A percentile compares a stretch with the other conserved stretches of the same genome.
Conservation (phyloP, 73 alveolate genomes). For the Stentor roeselii region DNA sequence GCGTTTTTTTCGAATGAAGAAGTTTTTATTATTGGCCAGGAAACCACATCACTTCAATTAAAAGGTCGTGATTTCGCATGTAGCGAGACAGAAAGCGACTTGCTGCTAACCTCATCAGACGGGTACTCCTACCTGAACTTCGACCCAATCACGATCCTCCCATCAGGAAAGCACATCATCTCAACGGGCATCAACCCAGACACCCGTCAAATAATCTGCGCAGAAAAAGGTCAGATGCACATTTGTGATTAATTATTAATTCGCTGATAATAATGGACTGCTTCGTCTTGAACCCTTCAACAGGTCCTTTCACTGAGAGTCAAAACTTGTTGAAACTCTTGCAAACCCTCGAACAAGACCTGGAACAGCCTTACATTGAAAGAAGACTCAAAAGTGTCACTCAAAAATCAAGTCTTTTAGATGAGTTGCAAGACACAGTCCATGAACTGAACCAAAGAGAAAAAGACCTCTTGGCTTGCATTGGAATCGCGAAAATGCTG, state of each 20-base stretch:
- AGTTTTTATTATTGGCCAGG: not conserved
- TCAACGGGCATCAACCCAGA: not conserved
- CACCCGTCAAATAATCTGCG: not conserved
- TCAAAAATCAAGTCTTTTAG: not conserved
- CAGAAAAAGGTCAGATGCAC: not conserved
- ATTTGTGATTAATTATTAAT: not conserved
- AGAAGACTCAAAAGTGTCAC: not conserved
- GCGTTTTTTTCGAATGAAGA: not conserved
- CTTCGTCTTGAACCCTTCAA: too few relatives aligned
- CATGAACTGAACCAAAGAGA: not conserved
- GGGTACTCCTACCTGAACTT: not conserved
- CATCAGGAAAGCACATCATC: not conserved
- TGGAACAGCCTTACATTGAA: not conserved
- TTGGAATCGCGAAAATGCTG: not conserved
- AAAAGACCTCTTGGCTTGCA: not conserved
- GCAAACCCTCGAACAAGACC: constrained; percentile 1
- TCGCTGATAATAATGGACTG: too few relatives aligned
- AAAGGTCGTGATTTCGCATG: not conserved
- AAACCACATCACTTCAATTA: too few relatives aligned
- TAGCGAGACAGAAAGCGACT: not conserved
- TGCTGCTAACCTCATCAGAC: too few relatives aligned
- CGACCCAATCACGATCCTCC: not conserved
- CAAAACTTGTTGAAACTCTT: too few relatives aligned
- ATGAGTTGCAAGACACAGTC: not conserved
- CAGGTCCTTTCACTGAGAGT: too few relatives aligned